phyloP scores from a whole-genome alignment of 768 basidiomycete genomes.

The Lactifluus hygrophoroides region DNA sequence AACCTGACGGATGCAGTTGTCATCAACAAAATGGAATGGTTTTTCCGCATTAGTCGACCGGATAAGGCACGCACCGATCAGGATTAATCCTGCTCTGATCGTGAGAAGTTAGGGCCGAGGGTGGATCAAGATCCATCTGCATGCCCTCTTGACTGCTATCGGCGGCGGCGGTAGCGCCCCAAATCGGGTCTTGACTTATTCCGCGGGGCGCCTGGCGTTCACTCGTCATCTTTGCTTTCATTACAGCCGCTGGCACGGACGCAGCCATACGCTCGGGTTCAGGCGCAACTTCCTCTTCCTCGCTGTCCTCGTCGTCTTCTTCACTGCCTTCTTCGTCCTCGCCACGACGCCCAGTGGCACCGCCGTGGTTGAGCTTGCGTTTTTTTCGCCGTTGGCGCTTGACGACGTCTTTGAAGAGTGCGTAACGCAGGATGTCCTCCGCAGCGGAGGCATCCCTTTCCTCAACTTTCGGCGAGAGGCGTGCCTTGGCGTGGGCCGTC shows the following conservation, averaged over 20 bases:
- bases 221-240: slow-evolving; percentile 20
- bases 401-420: slow-evolving; percentile 94
- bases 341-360: slow-evolving; percentile 29
- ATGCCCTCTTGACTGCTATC: slow-evolving; percentile 18
- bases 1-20: slow-evolving; percentile 37
- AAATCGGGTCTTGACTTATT: slow-evolving; percentile 47
- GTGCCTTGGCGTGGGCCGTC: slow-evolving; percentile 95
- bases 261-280: slow-evolving; percentile 45
- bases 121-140: slow-evolving; percentile 46
- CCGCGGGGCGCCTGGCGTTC: slow-evolving; percentile 20
- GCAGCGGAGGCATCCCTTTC: slow-evolving; percentile 81
- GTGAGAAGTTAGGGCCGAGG: slow-evolving; percentile 29
- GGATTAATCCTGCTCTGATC: slow-evolving; percentile 40
- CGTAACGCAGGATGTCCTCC: slow-evolving; percentile 93
- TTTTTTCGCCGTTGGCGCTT: slow-evolving; percentile 76
- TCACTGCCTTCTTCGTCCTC: slow-evolving; percentile 37
- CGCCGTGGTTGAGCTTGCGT: slow-evolving; percentile 73
- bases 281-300: slow-evolving; percentile 35
- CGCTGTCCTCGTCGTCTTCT: slow-evolving; percentile 41
- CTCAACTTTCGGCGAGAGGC: slow-evolving; percentile 79
- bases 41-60: background rate
- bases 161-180: slow-evolving; percentile 50
- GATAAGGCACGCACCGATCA: slow-evolving; percentile 44
- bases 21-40: no score
- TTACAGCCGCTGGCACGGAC: slow-evolving; percentile 27